Base-by-base conservation (phyloP, 306 rosid species). In the Echinosophora koreensis region DNA sequence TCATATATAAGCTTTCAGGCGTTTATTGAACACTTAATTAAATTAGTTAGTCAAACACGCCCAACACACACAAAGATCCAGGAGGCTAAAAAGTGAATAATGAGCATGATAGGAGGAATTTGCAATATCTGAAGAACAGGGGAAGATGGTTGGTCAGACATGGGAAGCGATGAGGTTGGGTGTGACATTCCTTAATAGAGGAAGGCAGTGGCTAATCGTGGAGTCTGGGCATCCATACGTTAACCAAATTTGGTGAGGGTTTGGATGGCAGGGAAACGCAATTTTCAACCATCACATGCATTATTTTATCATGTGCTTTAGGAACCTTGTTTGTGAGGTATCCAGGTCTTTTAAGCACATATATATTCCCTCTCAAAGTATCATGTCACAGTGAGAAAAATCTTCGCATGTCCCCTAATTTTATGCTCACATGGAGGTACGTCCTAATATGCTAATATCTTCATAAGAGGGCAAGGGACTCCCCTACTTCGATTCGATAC, bases 271-370 rank as follows among this genome's bases (percentile, higher is more conserved):
- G 59, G 74, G 76, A 76, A 83, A 79, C 54, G 69, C 75, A 76
- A 55, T 27, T 65, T 69, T 79, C 81, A 76, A 76, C 74, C 88
- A 83, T 67, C 89, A 83, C 87, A 80, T 80, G 88, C 76, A 82
- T 77, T 74, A 76, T 72, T 77, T 73, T 77, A 72, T 82, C 89
- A 84, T 90, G 85, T 86, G 87, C 85, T 79, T 60, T 50, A 68
- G 76, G 68, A 76, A 66, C 84, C 58, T 79, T 59, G 38, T 69
- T 77, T 77, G 54, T 68, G 60, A 57, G 71, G 71, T 52, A 57
- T 50, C 46, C 34, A 41, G 76, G 39, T 13, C 77, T 60, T 80
- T 71, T 72, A 73, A 54, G 75, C 72, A 71, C 77, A 58, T 66
- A 22, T 66, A 22, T 22, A 72, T 74, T 66, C 77, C 66, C 80